A percentile compares a stretch with the other conserved stretches of the same genome.
phyloP scores from a whole-genome alignment of 345 rosid species.

The Murraya paniculata region DNA sequence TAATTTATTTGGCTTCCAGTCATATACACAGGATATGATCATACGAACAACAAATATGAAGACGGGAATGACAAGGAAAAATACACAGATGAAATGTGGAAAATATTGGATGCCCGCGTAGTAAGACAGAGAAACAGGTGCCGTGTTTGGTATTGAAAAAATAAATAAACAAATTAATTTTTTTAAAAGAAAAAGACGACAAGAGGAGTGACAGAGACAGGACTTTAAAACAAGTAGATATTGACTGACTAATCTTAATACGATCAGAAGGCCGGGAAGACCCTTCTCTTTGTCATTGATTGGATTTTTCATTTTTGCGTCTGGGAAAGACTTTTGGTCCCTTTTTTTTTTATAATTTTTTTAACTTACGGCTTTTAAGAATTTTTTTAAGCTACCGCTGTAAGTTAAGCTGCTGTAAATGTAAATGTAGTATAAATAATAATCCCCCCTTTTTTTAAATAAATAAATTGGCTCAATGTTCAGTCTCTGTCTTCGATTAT shows the following conservation, averaged over 20 bases:
- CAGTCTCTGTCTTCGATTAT: neutral
- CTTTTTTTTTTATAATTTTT: neutral
- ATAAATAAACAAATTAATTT: too few species aligned
- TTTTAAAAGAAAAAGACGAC: neutral
- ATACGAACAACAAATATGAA: neutral
- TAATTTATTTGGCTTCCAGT: neutral
- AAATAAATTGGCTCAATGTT: too few species aligned
- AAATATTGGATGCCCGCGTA: neutral
- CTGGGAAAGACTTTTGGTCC: neutral
- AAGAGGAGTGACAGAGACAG: constrained; percentile 21
- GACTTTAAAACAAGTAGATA: neutral
- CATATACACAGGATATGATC: neutral
- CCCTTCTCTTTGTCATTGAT: neutral
- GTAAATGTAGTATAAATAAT: too few species aligned
- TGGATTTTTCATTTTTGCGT: too few species aligned
- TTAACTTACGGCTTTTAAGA: too few species aligned
- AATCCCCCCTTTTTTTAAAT: too few species aligned
- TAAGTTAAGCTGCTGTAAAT: too few species aligned
- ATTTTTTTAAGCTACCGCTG: too few species aligned
- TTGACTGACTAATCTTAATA: neutral
- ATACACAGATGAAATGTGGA: neutral
- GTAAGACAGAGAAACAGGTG: neutral
- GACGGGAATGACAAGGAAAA: neutral
- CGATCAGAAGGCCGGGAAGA: neutral
- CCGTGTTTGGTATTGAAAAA: constrained; percentile 14